Conservation (phyloP, 495 filamentous ascomycete species). For the Penicillium malachiteum region DNA sequence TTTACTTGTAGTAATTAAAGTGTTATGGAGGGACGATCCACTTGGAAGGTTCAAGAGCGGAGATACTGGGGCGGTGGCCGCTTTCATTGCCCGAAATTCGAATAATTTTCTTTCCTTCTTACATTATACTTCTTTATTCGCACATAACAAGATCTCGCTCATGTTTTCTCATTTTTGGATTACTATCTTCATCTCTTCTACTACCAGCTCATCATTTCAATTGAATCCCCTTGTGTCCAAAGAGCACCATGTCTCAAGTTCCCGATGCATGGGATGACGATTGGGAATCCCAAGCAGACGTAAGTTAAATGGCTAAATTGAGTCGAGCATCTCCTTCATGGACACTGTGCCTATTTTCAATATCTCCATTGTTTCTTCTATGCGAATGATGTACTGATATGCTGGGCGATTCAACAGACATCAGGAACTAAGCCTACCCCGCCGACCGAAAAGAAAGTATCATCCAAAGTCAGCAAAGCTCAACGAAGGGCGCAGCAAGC, state of each 20-base stretch:
- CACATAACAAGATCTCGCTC: constrained; percentile 6
- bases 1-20: too few relatives aligned
- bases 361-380: background rate
- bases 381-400: constrained; percentile 11
- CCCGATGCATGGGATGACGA: constrained; percentile 91
- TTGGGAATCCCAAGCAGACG: constrained; percentile 79
- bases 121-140: constrained; percentile 10
- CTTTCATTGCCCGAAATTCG: constrained; percentile 23
- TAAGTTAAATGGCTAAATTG: constrained; percentile 26
- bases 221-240: constrained; percentile 20
- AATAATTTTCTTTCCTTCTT: constrained; percentile 17
- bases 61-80: constrained; percentile 29
- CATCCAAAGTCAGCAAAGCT: constrained; percentile 63
- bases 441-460: constrained; percentile 45
- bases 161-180: too few relatives aligned
- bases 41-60: constrained; percentile 12
- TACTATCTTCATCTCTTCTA: too few relatives aligned
- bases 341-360: background rate
- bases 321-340: background rate
- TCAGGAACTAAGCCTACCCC: constrained; percentile 37
- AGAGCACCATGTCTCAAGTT: constrained; percentile 53
- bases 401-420: constrained; percentile 27
- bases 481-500: constrained; percentile 78
- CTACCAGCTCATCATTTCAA: background rate
- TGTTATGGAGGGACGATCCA: background rate